Conservation (phyloP, 2,329 filamentous ascomycete genomes). For the Phaeoacremonium minimum region DNA sequence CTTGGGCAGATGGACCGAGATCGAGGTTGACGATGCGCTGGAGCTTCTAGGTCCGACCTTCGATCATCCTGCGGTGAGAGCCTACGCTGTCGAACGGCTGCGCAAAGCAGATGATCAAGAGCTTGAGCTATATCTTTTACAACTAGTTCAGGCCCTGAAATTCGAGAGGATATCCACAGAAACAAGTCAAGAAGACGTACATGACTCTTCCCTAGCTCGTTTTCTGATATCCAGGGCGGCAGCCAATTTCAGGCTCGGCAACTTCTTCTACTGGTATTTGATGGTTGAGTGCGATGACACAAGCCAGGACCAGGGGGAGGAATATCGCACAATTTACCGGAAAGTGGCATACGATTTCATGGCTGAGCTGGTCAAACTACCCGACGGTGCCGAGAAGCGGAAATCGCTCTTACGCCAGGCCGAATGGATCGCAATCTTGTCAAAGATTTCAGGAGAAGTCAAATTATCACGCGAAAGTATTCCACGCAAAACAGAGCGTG, state of each 20-base stretch:
- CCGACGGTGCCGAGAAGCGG: constrained; percentile 67
- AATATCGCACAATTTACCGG: constrained; percentile 81
- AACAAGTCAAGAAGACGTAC: constrained; percentile 56
- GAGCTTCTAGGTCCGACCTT: constrained; percentile 91
- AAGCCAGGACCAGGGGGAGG: constrained; percentile 68
- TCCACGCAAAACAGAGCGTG: constrained; percentile 72
- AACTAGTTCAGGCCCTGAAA: constrained; percentile 93
- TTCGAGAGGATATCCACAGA: constrained; percentile 73
- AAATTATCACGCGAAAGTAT: constrained; percentile 76
- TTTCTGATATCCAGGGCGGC: constrained; percentile 88
- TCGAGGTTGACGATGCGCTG: constrained; percentile 93
- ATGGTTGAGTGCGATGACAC: constrained; percentile 95
- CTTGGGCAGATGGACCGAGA: constrained; percentile 89
- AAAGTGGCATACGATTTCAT: constrained; percentile 97
- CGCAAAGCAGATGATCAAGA: constrained; percentile 92
- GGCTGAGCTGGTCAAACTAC: constrained; percentile 70
- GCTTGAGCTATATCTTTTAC: constrained; percentile 82
- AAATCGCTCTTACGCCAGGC: constrained; percentile 80
- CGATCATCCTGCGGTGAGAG: constrained; percentile 80
- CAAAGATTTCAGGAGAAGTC: constrained; percentile 85
- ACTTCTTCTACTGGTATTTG: constrained; percentile 96
- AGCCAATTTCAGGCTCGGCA: constrained; percentile 84
- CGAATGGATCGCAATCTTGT: constrained; percentile 81
- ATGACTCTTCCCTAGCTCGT: constrained; percentile 79
- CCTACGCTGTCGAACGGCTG: constrained; percentile 88